Evolutionary conservation across 768 basidiomycete genomes (phyloP), one percentile per base, ranked within the genome.

Genomic region (Austroboletus festivus): DNA sequence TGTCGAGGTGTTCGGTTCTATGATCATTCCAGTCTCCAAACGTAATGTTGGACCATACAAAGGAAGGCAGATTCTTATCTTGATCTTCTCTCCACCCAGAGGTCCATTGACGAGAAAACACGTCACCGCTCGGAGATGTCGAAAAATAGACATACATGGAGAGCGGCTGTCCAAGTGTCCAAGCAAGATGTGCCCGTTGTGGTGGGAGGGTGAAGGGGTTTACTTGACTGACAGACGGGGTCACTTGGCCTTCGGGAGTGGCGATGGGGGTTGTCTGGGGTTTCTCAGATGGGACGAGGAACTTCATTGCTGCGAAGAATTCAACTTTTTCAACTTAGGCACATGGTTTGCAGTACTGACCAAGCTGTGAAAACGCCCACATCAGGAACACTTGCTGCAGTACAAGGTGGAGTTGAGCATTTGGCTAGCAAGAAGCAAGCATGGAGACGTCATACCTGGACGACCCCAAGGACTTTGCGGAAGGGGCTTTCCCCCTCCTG

Each of bases 131-230:
- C 2, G 81, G 82, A 2, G 81, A 81, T 0, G 85, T 86, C 18
- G 89, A 81, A 28, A 93, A 68, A 60, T 83, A 78, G 4, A 91
- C 79, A 50, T 91, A 77, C 79, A 90, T 83, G 38, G 85, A 78
- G 9, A 91, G 65, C 3, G 72, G 68, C 44, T 81, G 73, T 1
- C 78, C 81, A 2, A 86, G 70, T 10, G 70, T 63, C 88, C 88
- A 91, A 34, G 77, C 80, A 5, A 73, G 77, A 13, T 67, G 50
- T 2, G 72, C 81, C 22, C 81, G 73, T 13, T 67, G 70, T 6
- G 87, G 86, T 8, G 82, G 79, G 13, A 77, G 62, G n/a, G 65
- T 50, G 61, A 71, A 70, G 9, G 82, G 77, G 56, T 82, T 73
- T 5, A 71, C 60, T 34, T 66, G 70, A 23, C 57, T 50, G 20